Percentiles rank a stretch among this genome's conserved stretches.
Conservation (phyloP, 129 eudicot species). For the Centrapalus pauciflorus region DNA sequence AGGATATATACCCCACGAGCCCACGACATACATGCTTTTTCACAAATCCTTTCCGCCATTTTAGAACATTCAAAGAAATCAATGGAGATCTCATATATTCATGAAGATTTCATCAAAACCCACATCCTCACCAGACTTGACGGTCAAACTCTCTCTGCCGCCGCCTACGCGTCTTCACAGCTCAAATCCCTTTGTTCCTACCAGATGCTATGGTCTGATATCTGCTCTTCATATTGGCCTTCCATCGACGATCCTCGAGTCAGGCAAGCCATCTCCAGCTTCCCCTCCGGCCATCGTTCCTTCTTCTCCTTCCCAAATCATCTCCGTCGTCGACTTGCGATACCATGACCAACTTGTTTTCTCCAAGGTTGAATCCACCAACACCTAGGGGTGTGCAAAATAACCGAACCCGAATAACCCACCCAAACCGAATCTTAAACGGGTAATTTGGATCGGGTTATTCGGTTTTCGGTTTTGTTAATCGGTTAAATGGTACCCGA, state of each 20-base stretch:
- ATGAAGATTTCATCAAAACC: conserved; percentile 28
- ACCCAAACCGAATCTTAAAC: no score
- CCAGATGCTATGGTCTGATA: conserved; percentile 37
- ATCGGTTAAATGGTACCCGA: no score
- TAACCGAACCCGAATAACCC: no score
- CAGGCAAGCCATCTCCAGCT: background rate
- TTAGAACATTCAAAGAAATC: background rate
- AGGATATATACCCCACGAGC: conserved; percentile 23
- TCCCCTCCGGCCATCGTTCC: conserved; percentile 42
- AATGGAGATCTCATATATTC: conserved; percentile 21
- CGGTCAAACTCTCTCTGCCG: conserved; percentile 45
- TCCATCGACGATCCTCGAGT: conserved; percentile 16
- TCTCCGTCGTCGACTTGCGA: conserved; percentile 25
- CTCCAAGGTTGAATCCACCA: conserved; percentile 19
- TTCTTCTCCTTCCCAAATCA: conserved; percentile 24
- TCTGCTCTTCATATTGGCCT: conserved; percentile 49
- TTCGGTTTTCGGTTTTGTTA: no score
- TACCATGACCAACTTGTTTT: conserved; percentile 5
- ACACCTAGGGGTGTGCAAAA: no score
- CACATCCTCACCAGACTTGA: conserved; percentile 34
- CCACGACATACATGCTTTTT: background rate
- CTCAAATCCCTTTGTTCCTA: conserved; percentile 38
- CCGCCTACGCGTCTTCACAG: conserved; percentile 35
- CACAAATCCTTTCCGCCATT: background rate
- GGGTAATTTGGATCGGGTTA: no score